Base-by-base conservation (phyloP, 805 yeast species). In the Jamesozyma piceae region DNA sequence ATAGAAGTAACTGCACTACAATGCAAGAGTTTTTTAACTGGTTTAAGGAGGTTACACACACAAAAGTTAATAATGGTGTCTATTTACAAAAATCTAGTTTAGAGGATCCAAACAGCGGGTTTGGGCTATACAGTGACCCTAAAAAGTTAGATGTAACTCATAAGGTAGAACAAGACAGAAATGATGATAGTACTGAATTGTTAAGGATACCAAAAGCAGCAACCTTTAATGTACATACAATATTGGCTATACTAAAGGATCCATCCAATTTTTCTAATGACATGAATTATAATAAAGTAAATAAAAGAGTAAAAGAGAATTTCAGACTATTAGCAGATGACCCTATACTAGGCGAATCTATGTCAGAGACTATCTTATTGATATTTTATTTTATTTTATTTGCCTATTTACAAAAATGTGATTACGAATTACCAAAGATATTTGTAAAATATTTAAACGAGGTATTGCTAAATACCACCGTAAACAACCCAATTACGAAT, bases 151-250 rank as follows among this genome's bases (percentile, higher is more conserved):
- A 30, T 15, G 31, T 2, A 41, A 46, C 32, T 15, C 33, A 15
- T n/a, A 33, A 10, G 3, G 8, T 9, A 45, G 1, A 43, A 49
- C 2, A 39, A 65, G n/a, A 17, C 9, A 17, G 11, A 5, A n/a
- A 17, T n/a, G n/a, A 31, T 18, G 26, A 33, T 4, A 5, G 3
- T 6, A 13, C 20, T 14, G 70, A 63, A 41, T 47, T 73, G 8
- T 41, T 73, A 40, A 52, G 75, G 38, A 54, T 73, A 1, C 73
- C 75, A 0, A 42, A 49, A 4, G n/a, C 27, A 0, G 38, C 54
- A 5, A 54, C 65, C 0, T 53, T 67, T 17, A 64, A 66, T 38
- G 54, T 72, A 8, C 58, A 54, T 35, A 46, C 60, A 0, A 28
- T 53, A 0, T 47, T 55, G 33, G 41, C 46, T 3, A 42, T 61